phyloP scores from a whole-genome alignment of 2,329 filamentous ascomycete genomes.

The Bisporella sp. region DNA sequence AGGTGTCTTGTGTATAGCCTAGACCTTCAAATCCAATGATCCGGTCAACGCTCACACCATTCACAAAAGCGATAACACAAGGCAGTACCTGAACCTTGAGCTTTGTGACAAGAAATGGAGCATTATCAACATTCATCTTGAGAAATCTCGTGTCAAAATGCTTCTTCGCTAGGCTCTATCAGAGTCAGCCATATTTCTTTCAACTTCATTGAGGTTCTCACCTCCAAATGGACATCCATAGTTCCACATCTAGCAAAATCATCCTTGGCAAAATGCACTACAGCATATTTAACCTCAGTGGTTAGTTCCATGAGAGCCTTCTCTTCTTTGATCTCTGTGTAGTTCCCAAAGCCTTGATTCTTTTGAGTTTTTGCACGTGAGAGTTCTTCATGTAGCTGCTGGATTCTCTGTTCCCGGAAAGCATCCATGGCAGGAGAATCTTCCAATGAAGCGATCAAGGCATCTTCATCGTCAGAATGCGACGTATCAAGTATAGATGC shows the following conservation, averaged over 20 bases:
- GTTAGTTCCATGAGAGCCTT: slow-evolving; percentile 45
- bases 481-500: slow-evolving; percentile 40
- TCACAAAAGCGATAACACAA: slow-evolving; percentile 49
- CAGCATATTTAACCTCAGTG: slow-evolving; percentile 30
- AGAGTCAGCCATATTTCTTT: slow-evolving; percentile 1
- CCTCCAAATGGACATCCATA: slow-evolving; percentile 33
- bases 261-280: slow-evolving; percentile 35
- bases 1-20: slow-evolving; percentile 42
- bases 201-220: slow-evolving; percentile 1
- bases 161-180: slow-evolving; percentile 42
- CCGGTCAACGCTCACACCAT: slow-evolving; percentile 46
- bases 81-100: slow-evolving; percentile 50
- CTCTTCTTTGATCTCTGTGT: slow-evolving; percentile 50
- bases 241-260: slow-evolving; percentile 35
- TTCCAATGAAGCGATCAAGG: slow-evolving; percentile 47
- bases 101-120: slow-evolving; percentile 50
- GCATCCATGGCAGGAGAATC: slow-evolving; percentile 45
- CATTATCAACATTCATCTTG: slow-evolving; percentile 52
- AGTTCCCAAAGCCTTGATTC: slow-evolving; percentile 43
- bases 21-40: slow-evolving; percentile 54
- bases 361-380: slow-evolving; percentile 43
- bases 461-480: slow-evolving; percentile 48
- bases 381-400: slow-evolving; percentile 50
- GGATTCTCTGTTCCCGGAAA: slow-evolving; percentile 48
- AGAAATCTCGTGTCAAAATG: slow-evolving; percentile 53